Evolutionary conservation across 495 filamentous ascomycete genomes (phyloP).

Genomic region (Aspergillus homomorphus): DNA sequence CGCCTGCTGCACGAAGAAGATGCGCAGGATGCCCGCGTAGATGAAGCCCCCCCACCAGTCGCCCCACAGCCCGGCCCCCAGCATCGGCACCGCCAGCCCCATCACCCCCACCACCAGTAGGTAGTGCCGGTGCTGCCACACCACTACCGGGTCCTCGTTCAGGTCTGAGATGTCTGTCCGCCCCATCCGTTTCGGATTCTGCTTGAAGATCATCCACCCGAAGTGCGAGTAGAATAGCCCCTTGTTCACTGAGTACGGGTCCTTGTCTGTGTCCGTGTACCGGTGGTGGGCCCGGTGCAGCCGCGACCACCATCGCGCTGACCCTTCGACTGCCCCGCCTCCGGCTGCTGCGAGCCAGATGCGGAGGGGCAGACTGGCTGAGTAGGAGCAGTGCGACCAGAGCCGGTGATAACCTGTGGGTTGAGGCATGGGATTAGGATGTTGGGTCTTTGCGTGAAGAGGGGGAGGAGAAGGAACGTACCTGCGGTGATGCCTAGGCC

Average conservation of each 20-base stretch:
- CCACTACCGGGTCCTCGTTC: conserved; percentile 90
- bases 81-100: conserved; percentile 78
- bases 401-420: conserved; percentile 78
- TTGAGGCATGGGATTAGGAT: conserved; percentile 17
- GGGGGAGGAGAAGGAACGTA: conserved; percentile 32
- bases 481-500: conserved; percentile 87
- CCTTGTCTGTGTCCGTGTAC: conserved; percentile 98
- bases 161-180: conserved; percentile 95
- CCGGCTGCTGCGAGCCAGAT: conserved; percentile 91
- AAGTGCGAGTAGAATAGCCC: conserved; percentile 94
- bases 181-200: conserved; percentile 89
- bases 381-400: conserved; percentile 95
- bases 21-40: conserved; percentile 91
- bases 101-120: conserved; percentile 84
- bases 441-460: background rate
- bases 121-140: conserved; percentile 94
- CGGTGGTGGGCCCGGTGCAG: conserved; percentile 97
- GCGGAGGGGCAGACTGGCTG: conserved; percentile 80
- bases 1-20: conserved; percentile 98
- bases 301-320: conserved; percentile 95
- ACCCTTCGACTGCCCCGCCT: conserved; percentile 93
- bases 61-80: conserved; percentile 86
- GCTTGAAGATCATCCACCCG: conserved; percentile 92
- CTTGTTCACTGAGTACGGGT: conserved; percentile 98
- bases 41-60: conserved; percentile 91